Percentiles rank a stretch among this genome's conserved stretches.
Conservation (phyloP, 1,284 basidiomycete genomes). For the Ustanciosporium gigantosporum region DNA sequence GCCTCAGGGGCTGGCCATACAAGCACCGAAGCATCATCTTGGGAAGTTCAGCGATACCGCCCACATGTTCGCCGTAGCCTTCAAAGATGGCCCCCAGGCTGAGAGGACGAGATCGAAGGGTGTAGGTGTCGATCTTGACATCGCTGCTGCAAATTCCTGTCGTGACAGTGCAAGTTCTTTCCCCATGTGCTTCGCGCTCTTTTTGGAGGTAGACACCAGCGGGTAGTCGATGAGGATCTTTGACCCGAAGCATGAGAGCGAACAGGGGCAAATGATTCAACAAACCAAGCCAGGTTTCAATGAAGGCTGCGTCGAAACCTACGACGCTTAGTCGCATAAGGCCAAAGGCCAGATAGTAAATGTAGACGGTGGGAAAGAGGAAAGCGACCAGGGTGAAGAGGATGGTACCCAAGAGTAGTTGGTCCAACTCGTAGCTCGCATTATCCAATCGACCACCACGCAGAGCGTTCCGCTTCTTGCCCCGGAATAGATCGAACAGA, state of each 20-base stretch:
- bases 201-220: constrained; percentile 14
- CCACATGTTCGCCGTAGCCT: constrained; percentile 33
- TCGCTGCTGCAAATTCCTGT: too few species aligned
- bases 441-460: constrained; percentile 80
- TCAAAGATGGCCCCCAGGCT: constrained; percentile 31
- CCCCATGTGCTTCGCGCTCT: background rate
- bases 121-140: background rate
- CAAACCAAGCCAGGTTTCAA: constrained; percentile 63
- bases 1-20: constrained; percentile 17
- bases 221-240: constrained; percentile 81
- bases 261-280: constrained; percentile 92
- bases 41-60: constrained; percentile 23
- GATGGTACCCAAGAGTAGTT: constrained; percentile 89
- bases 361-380: constrained; percentile 83
- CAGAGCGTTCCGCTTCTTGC: constrained; percentile 66
- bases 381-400: constrained; percentile 90
- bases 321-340: constrained; percentile 65
- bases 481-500: constrained; percentile 92
- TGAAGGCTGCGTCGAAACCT: constrained; percentile 12
- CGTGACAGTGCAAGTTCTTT: too few species aligned
- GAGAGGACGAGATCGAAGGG: constrained; percentile 21
- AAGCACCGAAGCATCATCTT: constrained; percentile 25
- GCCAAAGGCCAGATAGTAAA: constrained; percentile 82
- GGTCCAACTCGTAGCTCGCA: constrained; percentile 89
- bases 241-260: constrained; percentile 78